These are phyloP conservation scores for Phytophthora fragariae DNA, from an alignment of 352 stramenopile genomes.

Conservation along the genomic window DNA sequence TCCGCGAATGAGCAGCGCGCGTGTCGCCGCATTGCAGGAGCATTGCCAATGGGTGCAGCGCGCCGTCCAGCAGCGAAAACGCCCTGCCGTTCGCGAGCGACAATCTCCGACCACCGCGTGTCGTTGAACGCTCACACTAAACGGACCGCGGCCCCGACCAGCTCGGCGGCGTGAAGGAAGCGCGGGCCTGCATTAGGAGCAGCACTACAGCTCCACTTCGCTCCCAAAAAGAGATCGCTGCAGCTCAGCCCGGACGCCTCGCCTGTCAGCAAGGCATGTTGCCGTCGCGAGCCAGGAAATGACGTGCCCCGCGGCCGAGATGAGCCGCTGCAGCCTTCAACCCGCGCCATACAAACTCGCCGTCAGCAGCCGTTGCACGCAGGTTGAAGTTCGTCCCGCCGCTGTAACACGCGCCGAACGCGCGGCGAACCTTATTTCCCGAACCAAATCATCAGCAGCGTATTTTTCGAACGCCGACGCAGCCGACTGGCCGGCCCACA, in stretches of 20 bases:
- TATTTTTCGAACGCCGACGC: not conserved
- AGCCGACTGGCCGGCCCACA: not conserved
- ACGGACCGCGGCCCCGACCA: not conserved
- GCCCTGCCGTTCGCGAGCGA: not conserved
- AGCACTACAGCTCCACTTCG: not conserved
- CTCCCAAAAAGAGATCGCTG: not conserved
- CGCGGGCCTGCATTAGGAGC: too few species aligned
- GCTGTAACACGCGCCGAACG: not conserved
- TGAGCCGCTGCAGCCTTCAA: not conserved
- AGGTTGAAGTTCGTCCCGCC: not conserved
- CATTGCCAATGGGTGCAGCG: not conserved
- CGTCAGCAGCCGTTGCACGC: not conserved
- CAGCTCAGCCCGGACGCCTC: not conserved
- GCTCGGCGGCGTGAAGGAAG: not conserved
- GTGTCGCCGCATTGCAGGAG: too few species aligned
- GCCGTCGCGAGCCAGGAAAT: constrained; percentile 2
- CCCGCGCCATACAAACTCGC: not conserved
- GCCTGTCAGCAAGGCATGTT: not conserved
- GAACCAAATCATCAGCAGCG: constrained; percentile 2
- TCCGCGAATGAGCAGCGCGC: too few species aligned
- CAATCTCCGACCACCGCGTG: not conserved
- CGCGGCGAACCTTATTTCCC: constrained; percentile 1
- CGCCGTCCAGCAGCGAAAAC: constrained; percentile 3
- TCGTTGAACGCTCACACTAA: not conserved
- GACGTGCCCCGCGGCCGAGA: not conserved